A percentile compares a stretch with the other conserved stretches of the same genome.
Evolutionary conservation across 805 yeast genomes (phyloP).

Genomic region (Saccharomycopsis lassenensis): DNA sequence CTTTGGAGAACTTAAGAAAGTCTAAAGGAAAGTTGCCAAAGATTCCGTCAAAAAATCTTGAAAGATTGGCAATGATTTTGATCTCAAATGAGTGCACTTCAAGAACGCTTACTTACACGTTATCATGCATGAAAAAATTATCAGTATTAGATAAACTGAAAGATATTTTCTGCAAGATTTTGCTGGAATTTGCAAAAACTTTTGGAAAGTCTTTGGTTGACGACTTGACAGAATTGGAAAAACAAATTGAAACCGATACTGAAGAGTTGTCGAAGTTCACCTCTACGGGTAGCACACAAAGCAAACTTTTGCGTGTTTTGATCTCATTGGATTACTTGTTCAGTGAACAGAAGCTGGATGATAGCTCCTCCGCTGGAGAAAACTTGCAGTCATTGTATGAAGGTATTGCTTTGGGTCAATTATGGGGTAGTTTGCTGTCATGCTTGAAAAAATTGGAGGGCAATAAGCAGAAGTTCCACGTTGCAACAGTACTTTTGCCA

Average conservation of each 20-base stretch:
- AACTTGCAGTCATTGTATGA: slow-evolving; percentile 44
- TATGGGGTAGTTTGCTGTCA: slow-evolving; percentile 81
- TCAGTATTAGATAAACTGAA: slow-evolving; percentile 51
- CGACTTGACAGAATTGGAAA: slow-evolving; percentile 42
- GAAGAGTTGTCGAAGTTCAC: slow-evolving; percentile 58
- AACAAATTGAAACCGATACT: slow-evolving; percentile 42
- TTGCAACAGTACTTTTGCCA: slow-evolving; percentile 76
- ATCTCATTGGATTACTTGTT: slow-evolving; percentile 82
- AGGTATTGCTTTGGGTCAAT: slow-evolving; percentile 55
- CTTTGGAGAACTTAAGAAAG: slow-evolving; percentile 45
- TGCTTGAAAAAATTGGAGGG: slow-evolving; percentile 56
- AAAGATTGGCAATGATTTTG: too few relatives aligned
- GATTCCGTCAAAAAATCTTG: too few relatives aligned
- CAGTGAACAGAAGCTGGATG: too few relatives aligned
- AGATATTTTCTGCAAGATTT: slow-evolving; percentile 52
- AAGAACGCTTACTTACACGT: slow-evolving; percentile 72
- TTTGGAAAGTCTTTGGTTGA: slow-evolving; percentile 43
- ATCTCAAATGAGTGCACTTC: slow-evolving; percentile 78
- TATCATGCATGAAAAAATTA: slow-evolving; percentile 70
- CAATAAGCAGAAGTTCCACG: slow-evolving; percentile 41
- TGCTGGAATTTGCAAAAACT: slow-evolving; percentile 51
- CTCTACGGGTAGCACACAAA: slow-evolving; percentile 74
- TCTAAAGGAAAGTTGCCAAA: slow-evolving; percentile 26
- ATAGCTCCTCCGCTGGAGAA: slow-evolving; percentile 22
- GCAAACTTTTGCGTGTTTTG: slow-evolving; percentile 72